Evolutionary conservation across 257 asterid genomes (phyloP), one percentile per base, ranked within the genome.

Genomic region (Rhazya stricta): DNA sequence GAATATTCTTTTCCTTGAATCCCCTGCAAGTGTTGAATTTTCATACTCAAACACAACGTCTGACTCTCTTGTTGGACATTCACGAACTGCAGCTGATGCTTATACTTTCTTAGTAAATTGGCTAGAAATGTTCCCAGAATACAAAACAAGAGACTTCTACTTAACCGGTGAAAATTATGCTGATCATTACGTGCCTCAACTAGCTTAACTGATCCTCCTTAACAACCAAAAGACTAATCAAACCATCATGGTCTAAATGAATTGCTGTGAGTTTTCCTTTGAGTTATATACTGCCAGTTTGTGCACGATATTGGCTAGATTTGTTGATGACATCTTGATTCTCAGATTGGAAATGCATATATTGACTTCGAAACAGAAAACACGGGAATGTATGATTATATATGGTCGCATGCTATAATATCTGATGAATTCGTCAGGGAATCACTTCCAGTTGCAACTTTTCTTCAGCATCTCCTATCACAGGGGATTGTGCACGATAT

Each of bases 1-100:
- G 19, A 91, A 90, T 57, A 81, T 91, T 0, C 42, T 91, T 36
- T 91, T 85, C 83, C 54, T 91, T 83, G 96, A 91, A 57, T 91
- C 97, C 3, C 97, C 94, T 0, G 94, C 96, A 1, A 91, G 97
- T 0, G 97, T 91, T 29, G 97, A 96, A 73, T 91, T 89, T 71
- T 91, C 96, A 4, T 91, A 88, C 69, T 91, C 96, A 0, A 91
- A 91, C 50, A 82, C 78, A 16, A 32, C 90, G 1, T 88, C 97
- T 3, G 92, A 89, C 65, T 89, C 89, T 25, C 77, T 71, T 0
- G 85, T 83, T 0, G 91, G 93, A 5, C 96, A 91, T 70, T 69
- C 53, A 41, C 51, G 42, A 74, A 89, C 92, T 1, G 91, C 96
- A 15, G 79, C 79, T 12, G 96, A 89, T 82, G 42, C 90, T 8